Percentiles rank a stretch among this genome's conserved stretches.
Evolutionary conservation across 2,329 filamentous ascomycete species (phyloP).

Genomic region (Colletotrichum gigasporum): DNA sequence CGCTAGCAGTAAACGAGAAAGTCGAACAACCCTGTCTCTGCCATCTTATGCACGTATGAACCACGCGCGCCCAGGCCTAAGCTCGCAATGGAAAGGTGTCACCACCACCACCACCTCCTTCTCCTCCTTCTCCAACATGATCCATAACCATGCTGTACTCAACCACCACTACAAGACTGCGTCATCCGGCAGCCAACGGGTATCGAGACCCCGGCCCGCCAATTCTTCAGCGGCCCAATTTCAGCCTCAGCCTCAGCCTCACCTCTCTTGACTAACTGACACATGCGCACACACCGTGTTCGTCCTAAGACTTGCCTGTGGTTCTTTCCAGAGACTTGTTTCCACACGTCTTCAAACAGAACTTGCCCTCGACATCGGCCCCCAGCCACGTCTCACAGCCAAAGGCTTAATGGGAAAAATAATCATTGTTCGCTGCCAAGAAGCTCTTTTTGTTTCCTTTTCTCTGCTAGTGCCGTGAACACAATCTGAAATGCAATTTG

Average conservation of each 20-base stretch:
- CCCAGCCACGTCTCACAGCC: neutral
- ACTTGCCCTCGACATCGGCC: too few species aligned
- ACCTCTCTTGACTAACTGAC: neutral
- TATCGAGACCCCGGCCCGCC: constrained; percentile 2
- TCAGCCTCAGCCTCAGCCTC: constrained; percentile 4
- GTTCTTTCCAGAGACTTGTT: neutral
- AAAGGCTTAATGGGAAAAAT: neutral
- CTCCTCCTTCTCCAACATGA: neutral
- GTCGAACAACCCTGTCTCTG: neutral
- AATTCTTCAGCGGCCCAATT: constrained; percentile 26
- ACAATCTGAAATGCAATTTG: constrained; percentile 14
- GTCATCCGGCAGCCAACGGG: neutral
- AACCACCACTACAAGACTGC: constrained; percentile 9
- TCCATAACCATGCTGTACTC: neutral
- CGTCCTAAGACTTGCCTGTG: neutral
- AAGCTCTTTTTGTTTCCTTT: constrained; percentile 12
- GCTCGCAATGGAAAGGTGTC: constrained; percentile 22
- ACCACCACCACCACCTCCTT: constrained; percentile 3
- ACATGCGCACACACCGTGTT: constrained; percentile 22
- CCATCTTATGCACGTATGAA: constrained; percentile 16
- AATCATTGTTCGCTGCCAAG: neutral
- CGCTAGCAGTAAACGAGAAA: neutral
- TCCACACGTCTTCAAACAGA: too few species aligned
- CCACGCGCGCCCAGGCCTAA: constrained; percentile 10
- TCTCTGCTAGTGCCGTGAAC: constrained; percentile 7